Conservation (phyloP, 1,139 yeast genomes). For the Torulaspora pretoriensis region DNA sequence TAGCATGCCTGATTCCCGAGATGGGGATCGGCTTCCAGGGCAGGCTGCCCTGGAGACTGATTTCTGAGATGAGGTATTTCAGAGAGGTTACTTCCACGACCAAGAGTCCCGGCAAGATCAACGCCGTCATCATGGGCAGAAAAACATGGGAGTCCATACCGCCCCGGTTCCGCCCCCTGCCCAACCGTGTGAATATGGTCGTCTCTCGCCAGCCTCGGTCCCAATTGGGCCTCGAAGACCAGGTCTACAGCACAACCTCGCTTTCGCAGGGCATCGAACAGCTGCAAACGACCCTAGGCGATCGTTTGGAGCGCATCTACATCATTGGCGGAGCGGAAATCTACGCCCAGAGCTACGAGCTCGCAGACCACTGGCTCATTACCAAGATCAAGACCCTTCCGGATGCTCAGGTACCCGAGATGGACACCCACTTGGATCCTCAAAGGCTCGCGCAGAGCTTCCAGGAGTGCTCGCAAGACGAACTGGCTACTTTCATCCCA, state of each 20-base stretch:
- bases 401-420: constrained; percentile 41
- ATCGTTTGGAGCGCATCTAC: constrained; percentile 53
- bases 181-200: constrained; percentile 69
- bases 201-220: constrained; percentile 49
- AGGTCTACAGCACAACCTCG: constrained; percentile 23
- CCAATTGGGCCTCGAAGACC: constrained; percentile 22
- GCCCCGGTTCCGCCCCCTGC: constrained; percentile 72
- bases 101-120: constrained; percentile 39
- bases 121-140: constrained; percentile 94
- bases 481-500: constrained; percentile 25
- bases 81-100: constrained; percentile 58
- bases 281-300: constrained; percentile 17
- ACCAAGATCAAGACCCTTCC: constrained; percentile 55
- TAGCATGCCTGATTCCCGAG: constrained; percentile 78
- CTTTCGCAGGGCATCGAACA: constrained; percentile 23
- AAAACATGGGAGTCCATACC: constrained; percentile 97
- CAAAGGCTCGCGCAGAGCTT: constrained; percentile 24
- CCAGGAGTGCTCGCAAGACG: constrained; percentile 15
- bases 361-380: constrained; percentile 58
- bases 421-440: constrained; percentile 56
- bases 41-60: constrained; percentile 80
- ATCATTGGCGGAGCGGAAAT: constrained; percentile 94
- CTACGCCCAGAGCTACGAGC: constrained; percentile 53
- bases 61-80: constrained; percentile 82
- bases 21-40: constrained; percentile 86